phyloP scores from a whole-genome alignment of 2,329 filamentous ascomycete species.

The Cladobotryum protrusum region DNA sequence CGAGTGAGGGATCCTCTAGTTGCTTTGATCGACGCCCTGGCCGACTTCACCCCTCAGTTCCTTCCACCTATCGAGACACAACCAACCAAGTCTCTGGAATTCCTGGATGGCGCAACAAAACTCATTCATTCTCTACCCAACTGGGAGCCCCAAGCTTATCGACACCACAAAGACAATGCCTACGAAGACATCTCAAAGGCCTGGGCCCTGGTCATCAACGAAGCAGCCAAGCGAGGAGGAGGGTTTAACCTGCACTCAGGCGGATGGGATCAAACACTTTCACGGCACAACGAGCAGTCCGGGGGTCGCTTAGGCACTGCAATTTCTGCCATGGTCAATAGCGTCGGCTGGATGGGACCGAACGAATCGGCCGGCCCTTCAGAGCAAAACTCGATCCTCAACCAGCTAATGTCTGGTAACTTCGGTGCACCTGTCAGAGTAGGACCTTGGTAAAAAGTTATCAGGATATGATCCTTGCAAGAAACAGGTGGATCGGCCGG shows the following conservation, averaged over 20 bases:
- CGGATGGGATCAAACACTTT: constrained; percentile 84
- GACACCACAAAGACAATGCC: constrained; percentile 87
- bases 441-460: constrained; percentile 48
- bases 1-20: constrained; percentile 75
- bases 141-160: constrained; percentile 84
- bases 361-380: constrained; percentile 25
- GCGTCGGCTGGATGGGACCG: constrained; percentile 70
- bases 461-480: background rate
- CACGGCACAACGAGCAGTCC: constrained; percentile 82
- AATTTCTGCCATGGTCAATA: constrained; percentile 66
- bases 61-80: constrained; percentile 86
- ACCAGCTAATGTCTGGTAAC: constrained; percentile 55
- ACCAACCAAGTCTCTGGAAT: constrained; percentile 74
- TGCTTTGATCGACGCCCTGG: constrained; percentile 79
- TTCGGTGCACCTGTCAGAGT: constrained; percentile 56
- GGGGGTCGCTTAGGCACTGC: constrained; percentile 75
- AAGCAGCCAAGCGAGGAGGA: constrained; percentile 83
- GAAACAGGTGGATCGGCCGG: constrained; percentile 2
- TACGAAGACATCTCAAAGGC: constrained; percentile 95
- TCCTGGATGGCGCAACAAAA: constrained; percentile 82
- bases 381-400: constrained; percentile 52
- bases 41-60: constrained; percentile 93
- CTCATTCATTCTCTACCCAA: constrained; percentile 84
- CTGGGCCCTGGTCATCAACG: constrained; percentile 85
- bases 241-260: constrained; percentile 85